Base-by-base conservation (phyloP, 2,329 filamentous ascomycete genomes). In the Fusarium sacchari region DNA sequence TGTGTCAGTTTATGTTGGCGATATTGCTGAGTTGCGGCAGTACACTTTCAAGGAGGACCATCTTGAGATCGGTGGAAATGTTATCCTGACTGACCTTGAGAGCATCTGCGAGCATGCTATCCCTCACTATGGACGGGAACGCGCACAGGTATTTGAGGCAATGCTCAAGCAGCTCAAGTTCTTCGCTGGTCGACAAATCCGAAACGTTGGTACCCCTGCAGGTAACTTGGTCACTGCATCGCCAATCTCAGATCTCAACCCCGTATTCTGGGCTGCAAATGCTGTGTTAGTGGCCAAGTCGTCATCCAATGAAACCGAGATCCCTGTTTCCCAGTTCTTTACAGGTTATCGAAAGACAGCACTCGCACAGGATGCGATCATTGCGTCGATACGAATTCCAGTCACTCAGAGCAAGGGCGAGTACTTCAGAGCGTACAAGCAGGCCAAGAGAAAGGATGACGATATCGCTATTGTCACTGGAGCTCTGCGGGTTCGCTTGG, bases 391-490 rank as follows among this genome's bases (percentile, higher is more conserved):
- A 71, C 90, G 92, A n/a, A 94, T 99, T 49, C 96, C 96, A 0
- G 84, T 93, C 6, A 92, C 93, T 1, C 87, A 87, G 6, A 88
- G 91, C 60, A 93, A 92, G 77, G 92, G 93, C 7, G 96, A 98
- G 80, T 94, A 92, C 79, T 92, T 97, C 80, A 89, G 93, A 47
- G 92, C 96, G 2, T 98, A 98, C 83, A 99, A 99, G 83, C 96
- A 98, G 81, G 91, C 96, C 2, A 99, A 99, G 86, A 87, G 96
- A 74, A 98, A 98, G 80, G 96, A 99, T 77, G 96, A 99, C 78
- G 96, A 99, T 80, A 98, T 99, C 80, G 96, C 96, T 5, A 98
- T 99, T 77, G 96, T 98, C 30, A 98, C 97, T 55, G 91, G 93
- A 34, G 95, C 96, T 3, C 83, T 98, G 64, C 90, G 94, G 40